These are phyloP conservation scores for Solanum gracilifrons DNA, from an alignment of 257 asterid genomes.

Conservation along the genomic window DNA sequence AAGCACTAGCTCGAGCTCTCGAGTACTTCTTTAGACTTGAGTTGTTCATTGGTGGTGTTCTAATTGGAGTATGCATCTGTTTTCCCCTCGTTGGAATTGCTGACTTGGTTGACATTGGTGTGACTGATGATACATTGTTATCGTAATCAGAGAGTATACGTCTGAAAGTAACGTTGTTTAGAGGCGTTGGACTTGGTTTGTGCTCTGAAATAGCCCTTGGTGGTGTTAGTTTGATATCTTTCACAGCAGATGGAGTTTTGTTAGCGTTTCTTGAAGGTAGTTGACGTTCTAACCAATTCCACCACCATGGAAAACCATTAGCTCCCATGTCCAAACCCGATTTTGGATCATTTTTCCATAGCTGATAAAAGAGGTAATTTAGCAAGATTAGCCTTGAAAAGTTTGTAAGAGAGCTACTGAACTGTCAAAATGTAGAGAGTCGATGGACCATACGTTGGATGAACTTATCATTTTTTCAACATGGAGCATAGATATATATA, in stretches of 20 bases:
- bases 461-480: neutral
- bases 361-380: slow-evolving; percentile 21
- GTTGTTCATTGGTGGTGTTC: slow-evolving; percentile 39
- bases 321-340: slow-evolving; percentile 31
- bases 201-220: slow-evolving; percentile 48
- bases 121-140: slow-evolving; percentile 40
- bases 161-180: slow-evolving; percentile 18
- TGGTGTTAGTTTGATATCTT: slow-evolving; percentile 31
- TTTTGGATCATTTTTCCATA: slow-evolving; percentile 57
- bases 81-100: slow-evolving; percentile 40
- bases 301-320: slow-evolving; percentile 83
- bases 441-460: neutral
- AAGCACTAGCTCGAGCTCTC: slow-evolving; percentile 34
- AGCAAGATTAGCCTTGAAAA: neutral
- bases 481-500: neutral
- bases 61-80: slow-evolving; percentile 47
- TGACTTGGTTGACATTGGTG: slow-evolving; percentile 75
- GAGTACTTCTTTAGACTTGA: slow-evolving; percentile 19
- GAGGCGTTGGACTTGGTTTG: slow-evolving; percentile 48
- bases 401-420: no score
- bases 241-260: slow-evolving; percentile 25
- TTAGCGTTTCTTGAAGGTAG: slow-evolving; percentile 32
- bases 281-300: slow-evolving; percentile 94
- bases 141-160: slow-evolving; percentile 17
- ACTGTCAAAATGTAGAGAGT: neutral